phyloP scores from a whole-genome alignment of 2,329 filamentous ascomycete species.

The Fonsecaea nubica region DNA sequence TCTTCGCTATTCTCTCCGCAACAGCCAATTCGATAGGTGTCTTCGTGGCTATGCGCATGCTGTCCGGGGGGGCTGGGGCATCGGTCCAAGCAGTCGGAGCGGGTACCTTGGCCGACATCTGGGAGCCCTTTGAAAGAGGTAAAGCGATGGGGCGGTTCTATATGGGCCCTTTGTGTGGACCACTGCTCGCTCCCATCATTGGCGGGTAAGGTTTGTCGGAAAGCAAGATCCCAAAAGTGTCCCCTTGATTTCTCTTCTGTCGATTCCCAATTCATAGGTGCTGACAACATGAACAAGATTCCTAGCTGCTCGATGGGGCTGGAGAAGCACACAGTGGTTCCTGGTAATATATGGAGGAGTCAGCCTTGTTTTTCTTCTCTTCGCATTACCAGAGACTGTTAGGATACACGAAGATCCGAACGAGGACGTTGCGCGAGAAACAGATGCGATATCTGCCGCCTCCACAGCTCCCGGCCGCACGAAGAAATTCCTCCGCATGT shows the following conservation, averaged over 20 bases:
- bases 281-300: background rate
- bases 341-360: slow-evolving; percentile 70
- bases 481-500: background rate
- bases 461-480: background rate
- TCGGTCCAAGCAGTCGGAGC: slow-evolving; percentile 82
- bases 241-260: background rate
- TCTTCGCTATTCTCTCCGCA: background rate
- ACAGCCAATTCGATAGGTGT: slow-evolving; percentile 68
- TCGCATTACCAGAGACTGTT: slow-evolving; percentile 40
- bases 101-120: slow-evolving; percentile 81
- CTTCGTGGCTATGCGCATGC: slow-evolving; percentile 76
- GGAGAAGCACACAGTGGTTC: slow-evolving; percentile 80
- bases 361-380: slow-evolving; percentile 48
- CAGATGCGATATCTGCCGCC: background rate
- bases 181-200: slow-evolving; percentile 75
- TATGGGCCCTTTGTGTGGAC: slow-evolving; percentile 75
- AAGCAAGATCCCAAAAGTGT: slow-evolving; percentile 54
- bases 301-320: slow-evolving; percentile 45
- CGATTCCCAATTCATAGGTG: background rate
- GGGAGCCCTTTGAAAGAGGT: slow-evolving; percentile 74
- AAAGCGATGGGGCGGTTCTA: slow-evolving; percentile 82
- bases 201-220: slow-evolving; percentile 71
- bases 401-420: background rate
- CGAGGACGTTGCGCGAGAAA: background rate
- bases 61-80: slow-evolving; percentile 76